Conservation (phyloP, 768 basidiomycete genomes). For the Amanita inopinata region DNA sequence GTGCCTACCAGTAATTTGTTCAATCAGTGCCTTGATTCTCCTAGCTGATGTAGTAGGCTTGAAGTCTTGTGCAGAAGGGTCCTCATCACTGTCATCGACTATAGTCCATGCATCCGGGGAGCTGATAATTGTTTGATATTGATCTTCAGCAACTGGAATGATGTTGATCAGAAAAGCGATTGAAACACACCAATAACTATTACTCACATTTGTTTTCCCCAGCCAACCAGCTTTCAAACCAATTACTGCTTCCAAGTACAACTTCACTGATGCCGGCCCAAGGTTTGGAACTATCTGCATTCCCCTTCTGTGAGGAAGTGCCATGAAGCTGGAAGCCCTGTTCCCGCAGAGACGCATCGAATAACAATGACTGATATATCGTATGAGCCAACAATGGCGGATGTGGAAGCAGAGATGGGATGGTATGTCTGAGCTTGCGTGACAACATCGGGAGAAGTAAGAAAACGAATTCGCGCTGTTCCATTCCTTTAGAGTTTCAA, state of each 20-base stretch:
- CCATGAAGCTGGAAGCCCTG: constrained; percentile 58
- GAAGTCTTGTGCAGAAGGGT: constrained; percentile 31
- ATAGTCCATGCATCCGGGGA: constrained; percentile 82
- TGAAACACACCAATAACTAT: background rate
- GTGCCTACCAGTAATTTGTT: constrained; percentile 78
- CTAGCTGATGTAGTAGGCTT: constrained; percentile 79
- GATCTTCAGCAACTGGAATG: constrained; percentile 69
- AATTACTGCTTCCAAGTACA: constrained; percentile 73
- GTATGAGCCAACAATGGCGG: constrained; percentile 91
- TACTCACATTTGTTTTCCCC: constrained; percentile 86
- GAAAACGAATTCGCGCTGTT: constrained; percentile 73
- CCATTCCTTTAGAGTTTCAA: constrained; percentile 4
- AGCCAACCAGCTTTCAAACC: constrained; percentile 86
- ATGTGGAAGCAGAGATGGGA: constrained; percentile 64
- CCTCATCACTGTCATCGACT: constrained; percentile 49
- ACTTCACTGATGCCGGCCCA: constrained; percentile 80
- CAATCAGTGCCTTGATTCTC: constrained; percentile 73
- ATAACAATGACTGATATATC: constrained; percentile 83
- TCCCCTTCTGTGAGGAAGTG: constrained; percentile 29
- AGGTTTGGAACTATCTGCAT: constrained; percentile 13
- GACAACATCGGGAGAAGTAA: constrained; percentile 71
- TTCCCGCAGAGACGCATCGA: constrained; percentile 71
- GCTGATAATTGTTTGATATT: constrained; percentile 78
- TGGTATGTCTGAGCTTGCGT: constrained; percentile 63
- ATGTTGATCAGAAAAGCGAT: background rate